These are phyloP conservation scores for Aspergillus bridgeri DNA, from an alignment of 495 filamentous ascomycete species.

Conservation along the genomic window DNA sequence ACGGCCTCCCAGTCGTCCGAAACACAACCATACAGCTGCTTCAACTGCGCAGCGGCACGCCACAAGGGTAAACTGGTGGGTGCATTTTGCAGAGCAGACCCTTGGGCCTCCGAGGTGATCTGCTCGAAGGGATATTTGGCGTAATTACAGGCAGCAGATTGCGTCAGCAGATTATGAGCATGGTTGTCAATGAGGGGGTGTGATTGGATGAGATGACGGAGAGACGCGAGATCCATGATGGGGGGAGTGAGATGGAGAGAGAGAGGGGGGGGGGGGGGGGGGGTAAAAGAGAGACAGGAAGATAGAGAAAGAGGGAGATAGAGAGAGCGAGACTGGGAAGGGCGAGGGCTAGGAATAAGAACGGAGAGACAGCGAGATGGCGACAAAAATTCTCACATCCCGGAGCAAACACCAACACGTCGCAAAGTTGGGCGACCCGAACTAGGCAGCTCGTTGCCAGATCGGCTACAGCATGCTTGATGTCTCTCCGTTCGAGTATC, in stretches of 20 bases:
- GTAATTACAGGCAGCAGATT: conserved; percentile 28
- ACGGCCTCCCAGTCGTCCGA: conserved; percentile 58
- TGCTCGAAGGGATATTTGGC: conserved; percentile 46
- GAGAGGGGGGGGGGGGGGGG: neutral
- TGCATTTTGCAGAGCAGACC: conserved; percentile 58
- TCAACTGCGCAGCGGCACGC: conserved; percentile 67
- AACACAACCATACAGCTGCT: conserved; percentile 57
- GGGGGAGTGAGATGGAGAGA: neutral
- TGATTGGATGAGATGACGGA: conserved; percentile 51
- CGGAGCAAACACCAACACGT: neutral
- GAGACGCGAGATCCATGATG: conserved; percentile 34
- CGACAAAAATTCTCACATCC: neutral
- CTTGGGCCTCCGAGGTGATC: conserved; percentile 73
- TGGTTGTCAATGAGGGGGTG: conserved; percentile 88
- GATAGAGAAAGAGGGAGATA: conserved; percentile 4
- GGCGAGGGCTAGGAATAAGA: neutral
- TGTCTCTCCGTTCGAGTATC: neutral
- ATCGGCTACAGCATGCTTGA: neutral
- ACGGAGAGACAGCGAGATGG: neutral
- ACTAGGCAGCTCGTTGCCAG: conserved; percentile 3
- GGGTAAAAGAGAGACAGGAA: neutral
- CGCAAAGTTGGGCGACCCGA: conserved; percentile 11
- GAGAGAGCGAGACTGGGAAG: neutral
- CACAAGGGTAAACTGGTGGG: conserved; percentile 62
- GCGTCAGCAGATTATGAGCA: conserved; percentile 70